Conservation (phyloP, 768 basidiomycete genomes). For the Chlorophyllum brunneum region DNA sequence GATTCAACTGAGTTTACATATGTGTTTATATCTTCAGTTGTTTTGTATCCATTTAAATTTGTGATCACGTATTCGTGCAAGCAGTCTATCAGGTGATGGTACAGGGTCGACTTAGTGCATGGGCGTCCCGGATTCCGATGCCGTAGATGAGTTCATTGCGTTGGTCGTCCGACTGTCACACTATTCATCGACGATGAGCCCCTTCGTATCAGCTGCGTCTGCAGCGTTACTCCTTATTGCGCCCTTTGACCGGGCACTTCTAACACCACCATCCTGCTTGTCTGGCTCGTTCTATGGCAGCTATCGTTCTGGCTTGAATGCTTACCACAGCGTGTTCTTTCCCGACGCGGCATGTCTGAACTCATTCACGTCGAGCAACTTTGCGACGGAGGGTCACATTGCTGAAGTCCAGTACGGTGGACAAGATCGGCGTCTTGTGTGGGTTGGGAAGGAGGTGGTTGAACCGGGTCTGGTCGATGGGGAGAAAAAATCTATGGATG, state of each 20-base stretch:
- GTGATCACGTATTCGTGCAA: not conserved
- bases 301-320: slow-evolving; percentile 36
- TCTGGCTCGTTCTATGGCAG: slow-evolving; percentile 52
- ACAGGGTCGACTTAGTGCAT: too few relatives aligned
- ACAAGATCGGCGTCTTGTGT: slow-evolving; percentile 42
- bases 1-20: slow-evolving; percentile 14
- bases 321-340: slow-evolving; percentile 42
- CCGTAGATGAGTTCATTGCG: not conserved
- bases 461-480: slow-evolving; percentile 36
- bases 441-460: slow-evolving; percentile 55
- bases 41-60: not conserved
- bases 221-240: slow-evolving; percentile 35
- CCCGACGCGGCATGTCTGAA: slow-evolving; percentile 35
- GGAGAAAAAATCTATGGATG: slow-evolving; percentile 10
- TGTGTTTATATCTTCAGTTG: not conserved
- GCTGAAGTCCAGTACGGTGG: slow-evolving; percentile 21
- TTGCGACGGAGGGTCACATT: slow-evolving; percentile 22
- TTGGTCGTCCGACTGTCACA: not conserved
- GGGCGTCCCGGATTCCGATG: too few relatives aligned
- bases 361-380: slow-evolving; percentile 23
- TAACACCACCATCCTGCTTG: slow-evolving; percentile 41
- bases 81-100: too few relatives aligned
- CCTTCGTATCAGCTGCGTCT: slow-evolving; percentile 1
- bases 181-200: not conserved
- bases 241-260: slow-evolving; percentile 38